phyloP scores from a whole-genome alignment of 2,329 filamentous ascomycete genomes.

The Helotiales sp. region DNA sequence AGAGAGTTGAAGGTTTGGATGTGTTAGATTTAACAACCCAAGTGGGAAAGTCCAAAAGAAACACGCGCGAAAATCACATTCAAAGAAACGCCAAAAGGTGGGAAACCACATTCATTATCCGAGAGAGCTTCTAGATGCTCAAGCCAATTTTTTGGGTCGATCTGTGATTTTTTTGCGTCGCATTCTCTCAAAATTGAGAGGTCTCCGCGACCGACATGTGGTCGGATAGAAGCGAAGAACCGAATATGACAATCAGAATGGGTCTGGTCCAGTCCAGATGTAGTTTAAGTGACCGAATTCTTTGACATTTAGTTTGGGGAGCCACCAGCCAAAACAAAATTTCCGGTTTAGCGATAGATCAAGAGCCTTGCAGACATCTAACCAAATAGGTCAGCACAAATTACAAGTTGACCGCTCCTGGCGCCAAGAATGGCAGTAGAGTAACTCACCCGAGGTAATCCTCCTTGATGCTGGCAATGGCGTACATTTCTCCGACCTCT shows the following conservation, averaged over 20 bases:
- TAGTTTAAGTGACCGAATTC: not conserved
- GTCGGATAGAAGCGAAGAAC: not conserved
- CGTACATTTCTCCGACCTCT: slow-evolving; percentile 94
- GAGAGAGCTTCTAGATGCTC: not conserved
- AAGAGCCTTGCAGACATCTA: slow-evolving; percentile 39
- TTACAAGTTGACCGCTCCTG: not conserved
- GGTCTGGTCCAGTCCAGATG: not conserved
- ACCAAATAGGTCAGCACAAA: slow-evolving; percentile 10
- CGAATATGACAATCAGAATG: not conserved
- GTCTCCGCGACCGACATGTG: not conserved
- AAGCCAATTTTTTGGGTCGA: not conserved
- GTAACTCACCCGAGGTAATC: slow-evolving; percentile 68
- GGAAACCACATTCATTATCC: not conserved
- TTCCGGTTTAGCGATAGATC: slow-evolving; percentile 14
- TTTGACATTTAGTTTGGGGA: not conserved
- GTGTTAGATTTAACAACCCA: not conserved
- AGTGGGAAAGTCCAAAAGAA: not conserved
- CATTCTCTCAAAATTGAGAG: slow-evolving; percentile 1
- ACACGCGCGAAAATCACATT: slow-evolving; percentile 3
- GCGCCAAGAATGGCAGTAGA: not conserved
- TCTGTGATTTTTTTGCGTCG: not conserved
- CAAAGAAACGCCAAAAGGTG: not conserved
- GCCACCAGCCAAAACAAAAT: not conserved
- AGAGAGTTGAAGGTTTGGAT: not conserved
- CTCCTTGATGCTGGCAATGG: slow-evolving; percentile 95